Conservation (phyloP, 441 rosid species). For the Gossypium schwendimanii region DNA sequence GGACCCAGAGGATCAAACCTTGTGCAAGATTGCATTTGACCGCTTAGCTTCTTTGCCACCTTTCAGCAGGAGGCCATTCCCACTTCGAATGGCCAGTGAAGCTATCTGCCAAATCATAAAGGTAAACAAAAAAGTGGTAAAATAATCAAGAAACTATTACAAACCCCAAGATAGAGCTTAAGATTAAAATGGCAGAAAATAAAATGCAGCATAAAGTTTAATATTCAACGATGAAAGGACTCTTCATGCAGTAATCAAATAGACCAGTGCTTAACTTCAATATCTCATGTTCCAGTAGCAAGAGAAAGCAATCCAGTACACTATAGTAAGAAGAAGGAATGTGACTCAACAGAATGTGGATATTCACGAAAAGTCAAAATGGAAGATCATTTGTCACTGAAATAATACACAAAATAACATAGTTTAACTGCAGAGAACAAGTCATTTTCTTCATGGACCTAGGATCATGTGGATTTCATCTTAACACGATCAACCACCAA, state of each 20-base stretch:
- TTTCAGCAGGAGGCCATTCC: conserved; percentile 85
- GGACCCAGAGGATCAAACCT: conserved; percentile 13
- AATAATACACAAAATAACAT: not conserved
- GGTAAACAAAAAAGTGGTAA: not conserved
- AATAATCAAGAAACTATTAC: not conserved
- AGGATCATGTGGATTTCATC: not conserved
- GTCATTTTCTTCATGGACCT: not conserved
- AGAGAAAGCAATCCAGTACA: not conserved
- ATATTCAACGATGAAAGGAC: conserved; percentile 1
- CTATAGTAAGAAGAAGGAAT: not conserved
- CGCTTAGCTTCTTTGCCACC: conserved; percentile 94
- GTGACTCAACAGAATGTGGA: not conserved
- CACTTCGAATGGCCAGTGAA: conserved; percentile 49
- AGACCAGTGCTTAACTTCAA: not conserved
- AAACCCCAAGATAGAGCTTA: not conserved
- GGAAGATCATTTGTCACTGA: not conserved
- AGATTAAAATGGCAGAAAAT: conserved; percentile 3
- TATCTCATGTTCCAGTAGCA: not conserved
- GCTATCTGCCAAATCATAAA: conserved; percentile 27
- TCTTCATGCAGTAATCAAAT: conserved; percentile 3
- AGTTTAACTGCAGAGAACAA: not conserved
- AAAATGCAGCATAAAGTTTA: not conserved
- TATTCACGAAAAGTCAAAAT: not conserved
- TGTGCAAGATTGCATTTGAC: conserved; percentile 83
- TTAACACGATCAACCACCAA: conserved; percentile 4